Percentiles rank a stretch among this genome's conserved stretches.
phyloP scores from a whole-genome alignment of 78 protist species.

The Bodo saltans region DNA sequence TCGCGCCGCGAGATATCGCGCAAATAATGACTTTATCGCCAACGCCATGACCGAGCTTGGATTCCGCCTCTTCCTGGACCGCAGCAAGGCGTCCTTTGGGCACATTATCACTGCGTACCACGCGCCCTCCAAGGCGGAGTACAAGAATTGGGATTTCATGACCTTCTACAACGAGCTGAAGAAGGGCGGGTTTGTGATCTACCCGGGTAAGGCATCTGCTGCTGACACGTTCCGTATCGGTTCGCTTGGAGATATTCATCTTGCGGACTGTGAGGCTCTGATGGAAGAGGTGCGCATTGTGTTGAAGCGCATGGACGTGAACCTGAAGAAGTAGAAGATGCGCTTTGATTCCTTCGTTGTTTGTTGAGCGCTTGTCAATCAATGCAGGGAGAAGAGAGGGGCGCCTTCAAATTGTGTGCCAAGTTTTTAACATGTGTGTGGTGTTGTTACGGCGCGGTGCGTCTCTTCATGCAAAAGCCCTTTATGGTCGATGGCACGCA shows the following conservation, averaged over 20 bases:
- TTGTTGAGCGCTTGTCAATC: no score
- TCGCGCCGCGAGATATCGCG: constrained; percentile 21
- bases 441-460: no score
- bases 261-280: constrained; percentile 27
- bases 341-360: no score
- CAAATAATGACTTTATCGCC: not conserved
- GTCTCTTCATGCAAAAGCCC: no score
- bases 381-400: no score
- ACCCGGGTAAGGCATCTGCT: constrained; percentile 51
- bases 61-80: constrained; percentile 7
- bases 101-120: constrained; percentile 45
- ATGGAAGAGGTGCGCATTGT: no score
- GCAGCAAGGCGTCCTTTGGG: constrained; percentile 20
- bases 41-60: constrained; percentile 31
- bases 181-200: constrained; percentile 24
- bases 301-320: no score
- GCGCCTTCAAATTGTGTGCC: no score
- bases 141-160: constrained; percentile 34
- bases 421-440: no score
- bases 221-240: constrained; percentile 59
- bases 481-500: no score
- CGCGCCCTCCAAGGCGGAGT: constrained; percentile 15
- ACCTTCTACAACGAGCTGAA: constrained; percentile 29
- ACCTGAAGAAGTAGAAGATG: no score
- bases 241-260: constrained; percentile 39